Evolutionary conservation across 2,329 filamentous ascomycete species (phyloP).

Genomic region (Microdochium bolleyi): DNA sequence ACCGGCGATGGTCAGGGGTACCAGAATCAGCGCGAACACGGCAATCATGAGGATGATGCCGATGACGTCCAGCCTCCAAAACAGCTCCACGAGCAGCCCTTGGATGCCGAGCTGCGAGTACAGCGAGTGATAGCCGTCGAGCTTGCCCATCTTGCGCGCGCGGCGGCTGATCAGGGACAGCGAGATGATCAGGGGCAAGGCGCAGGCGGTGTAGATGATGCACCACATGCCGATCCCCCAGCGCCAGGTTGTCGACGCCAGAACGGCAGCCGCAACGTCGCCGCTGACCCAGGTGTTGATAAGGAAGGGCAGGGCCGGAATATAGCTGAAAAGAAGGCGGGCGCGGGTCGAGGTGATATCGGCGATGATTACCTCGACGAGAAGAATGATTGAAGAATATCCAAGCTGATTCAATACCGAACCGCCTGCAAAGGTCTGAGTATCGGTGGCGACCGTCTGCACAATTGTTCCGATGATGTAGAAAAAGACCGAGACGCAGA

Average conservation of each 20-base stretch:
- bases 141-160: conserved; percentile 40
- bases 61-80: conserved; percentile 36
- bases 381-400: conserved; percentile 52
- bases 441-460: conserved; percentile 39
- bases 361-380: conserved; percentile 57
- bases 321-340: conserved; percentile 57
- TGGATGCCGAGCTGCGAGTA: conserved; percentile 22
- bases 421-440: conserved; percentile 47
- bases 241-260: conserved; percentile 43
- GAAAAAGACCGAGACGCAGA: conserved; percentile 46
- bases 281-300: conserved; percentile 59
- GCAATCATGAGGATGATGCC: conserved; percentile 37
- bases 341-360: conserved; percentile 56
- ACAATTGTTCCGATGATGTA: conserved; percentile 48
- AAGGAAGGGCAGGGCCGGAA: conserved; percentile 51
- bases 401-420: conserved; percentile 55
- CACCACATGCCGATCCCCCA: conserved; percentile 60
- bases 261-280: conserved; percentile 41
- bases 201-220: conserved; percentile 50
- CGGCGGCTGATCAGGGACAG: conserved; percentile 41
- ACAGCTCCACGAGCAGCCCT: conserved; percentile 28
- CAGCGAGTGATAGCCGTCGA: conserved; percentile 19
- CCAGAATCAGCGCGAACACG: conserved; percentile 35
- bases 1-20: conserved; percentile 36
- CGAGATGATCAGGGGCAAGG: conserved; percentile 44